These are phyloP conservation scores for Triticum monococcum DNA, from an alignment of 176 grass and related monocot genomes.

Conservation along the genomic window DNA sequence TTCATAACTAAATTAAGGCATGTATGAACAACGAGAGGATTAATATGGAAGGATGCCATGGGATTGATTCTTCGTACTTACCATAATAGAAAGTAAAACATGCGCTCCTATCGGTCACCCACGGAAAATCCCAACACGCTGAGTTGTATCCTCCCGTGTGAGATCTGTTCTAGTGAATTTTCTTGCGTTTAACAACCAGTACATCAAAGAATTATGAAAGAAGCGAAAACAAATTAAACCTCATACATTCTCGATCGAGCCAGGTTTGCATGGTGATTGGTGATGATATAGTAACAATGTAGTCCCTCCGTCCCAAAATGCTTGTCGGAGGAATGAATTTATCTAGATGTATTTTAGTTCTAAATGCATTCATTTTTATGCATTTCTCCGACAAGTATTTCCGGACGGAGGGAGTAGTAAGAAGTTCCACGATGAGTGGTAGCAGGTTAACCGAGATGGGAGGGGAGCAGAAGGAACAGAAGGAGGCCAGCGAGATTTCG, in stretches of 20 bases:
- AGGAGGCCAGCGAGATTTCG: neutral
- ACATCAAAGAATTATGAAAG: neutral
- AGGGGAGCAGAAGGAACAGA: neutral
- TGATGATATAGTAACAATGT: neutral
- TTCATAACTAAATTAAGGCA: neutral
- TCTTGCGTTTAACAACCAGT: neutral
- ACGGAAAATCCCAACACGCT: neutral
- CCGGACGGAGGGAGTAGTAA: too few species aligned
- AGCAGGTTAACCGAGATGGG: neutral
- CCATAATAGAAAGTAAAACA: too few species aligned
- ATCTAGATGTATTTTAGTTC: too few species aligned
- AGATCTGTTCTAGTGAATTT: neutral
- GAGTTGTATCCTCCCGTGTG: neutral
- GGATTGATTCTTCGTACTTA: too few species aligned
- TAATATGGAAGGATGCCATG: neutral
- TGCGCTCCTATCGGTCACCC: neutral
- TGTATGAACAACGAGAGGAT: neutral
- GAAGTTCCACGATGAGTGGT: too few species aligned
- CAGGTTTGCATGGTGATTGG: neutral
- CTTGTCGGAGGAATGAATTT: too few species aligned
- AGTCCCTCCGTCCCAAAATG: too few species aligned
- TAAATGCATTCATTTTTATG: too few species aligned
- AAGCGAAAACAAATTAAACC: neutral
- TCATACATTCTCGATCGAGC: neutral
- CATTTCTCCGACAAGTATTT: too few species aligned